These are phyloP conservation scores for Furcasterigmium furcatum DNA, from an alignment of 2,329 filamentous ascomycete genomes.

Conservation along the genomic window DNA sequence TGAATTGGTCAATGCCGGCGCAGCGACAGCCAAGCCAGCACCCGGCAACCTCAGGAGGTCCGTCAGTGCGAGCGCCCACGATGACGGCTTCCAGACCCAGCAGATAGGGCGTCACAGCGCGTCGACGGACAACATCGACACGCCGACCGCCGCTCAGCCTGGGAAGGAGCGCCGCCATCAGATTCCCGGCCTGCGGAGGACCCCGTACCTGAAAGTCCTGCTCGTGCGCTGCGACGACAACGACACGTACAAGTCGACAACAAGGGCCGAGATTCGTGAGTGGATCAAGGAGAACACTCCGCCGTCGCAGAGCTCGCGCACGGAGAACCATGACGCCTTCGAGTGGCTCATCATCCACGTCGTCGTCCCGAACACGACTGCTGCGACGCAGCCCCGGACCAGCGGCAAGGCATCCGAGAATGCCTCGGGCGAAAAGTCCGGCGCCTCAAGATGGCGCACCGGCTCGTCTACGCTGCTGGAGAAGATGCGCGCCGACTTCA, in stretches of 20 bases:
- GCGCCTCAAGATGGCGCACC: conserved; percentile 72
- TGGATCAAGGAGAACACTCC: conserved; percentile 82
- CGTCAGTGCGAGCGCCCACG: conserved; percentile 28
- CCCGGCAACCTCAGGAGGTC: conserved; percentile 21
- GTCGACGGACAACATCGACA: conserved; percentile 34
- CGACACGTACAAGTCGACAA: conserved; percentile 82
- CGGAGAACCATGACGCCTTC: conserved; percentile 91
- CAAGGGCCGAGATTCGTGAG: conserved; percentile 76
- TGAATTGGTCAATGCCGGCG: conserved; percentile 64
- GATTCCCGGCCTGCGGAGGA: conserved; percentile 88
- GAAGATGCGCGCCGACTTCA: conserved; percentile 88
- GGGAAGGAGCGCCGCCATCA: conserved; percentile 75
- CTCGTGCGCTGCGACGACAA: conserved; percentile 93
- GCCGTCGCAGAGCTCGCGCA: conserved; percentile 51
- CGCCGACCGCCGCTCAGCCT: conserved; percentile 17
- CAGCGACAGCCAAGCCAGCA: conserved; percentile 10
- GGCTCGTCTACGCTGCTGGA: conserved; percentile 82
- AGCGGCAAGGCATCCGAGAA: conserved; percentile 51
- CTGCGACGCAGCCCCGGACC: conserved; percentile 72
- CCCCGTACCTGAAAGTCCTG: conserved; percentile 89
- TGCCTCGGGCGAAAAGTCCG: conserved; percentile 59
- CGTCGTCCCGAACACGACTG: conserved; percentile 79
- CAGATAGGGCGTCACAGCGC: conserved; percentile 30
- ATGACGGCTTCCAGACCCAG: conserved; percentile 62
- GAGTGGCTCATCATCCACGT: conserved; percentile 96